phyloP scores from a whole-genome alignment of 495 filamentous ascomycete species.

The Talaromyces nanjingensis region DNA sequence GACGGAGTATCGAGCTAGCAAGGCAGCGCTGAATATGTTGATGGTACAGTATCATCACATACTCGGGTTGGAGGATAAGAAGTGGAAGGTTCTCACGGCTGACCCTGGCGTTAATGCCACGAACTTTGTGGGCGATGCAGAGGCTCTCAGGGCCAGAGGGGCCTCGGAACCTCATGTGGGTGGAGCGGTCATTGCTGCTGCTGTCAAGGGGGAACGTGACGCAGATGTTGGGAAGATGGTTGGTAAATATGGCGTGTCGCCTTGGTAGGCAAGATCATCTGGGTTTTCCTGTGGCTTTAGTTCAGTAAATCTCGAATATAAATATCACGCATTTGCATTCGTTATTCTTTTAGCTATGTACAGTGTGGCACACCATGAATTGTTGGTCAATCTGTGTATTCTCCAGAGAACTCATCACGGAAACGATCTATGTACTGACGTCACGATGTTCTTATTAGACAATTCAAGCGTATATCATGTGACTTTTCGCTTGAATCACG shows the following conservation, averaged over 20 bases:
- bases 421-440: background rate
- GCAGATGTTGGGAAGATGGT: constrained; percentile 21
- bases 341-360: background rate
- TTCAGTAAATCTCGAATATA: background rate
- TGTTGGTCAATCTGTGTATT: background rate
- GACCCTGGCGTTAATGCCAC: constrained; percentile 19
- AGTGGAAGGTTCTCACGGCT: constrained; percentile 15
- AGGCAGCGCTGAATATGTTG: constrained; percentile 39
- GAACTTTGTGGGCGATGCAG: constrained; percentile 13
- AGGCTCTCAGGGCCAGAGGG: constrained; percentile 18
- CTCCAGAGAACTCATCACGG: background rate
- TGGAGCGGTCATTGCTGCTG: constrained; percentile 19
- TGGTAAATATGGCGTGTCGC: constrained; percentile 20
- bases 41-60: constrained; percentile 14
- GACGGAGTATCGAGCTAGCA: constrained; percentile 31
- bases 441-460: background rate
- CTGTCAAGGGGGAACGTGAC: constrained; percentile 24
- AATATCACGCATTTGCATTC: background rate
- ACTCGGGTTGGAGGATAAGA: constrained; percentile 9
- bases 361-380: background rate
- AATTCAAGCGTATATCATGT: background rate
- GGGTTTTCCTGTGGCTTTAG: background rate
- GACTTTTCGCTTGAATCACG: background rate
- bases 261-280: constrained; percentile 9
- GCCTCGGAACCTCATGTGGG: constrained; percentile 21